Percentiles rank a stretch among this genome's conserved stretches.
Conservation (phyloP, 805 yeast species). For the Kuraishia ogatae region DNA sequence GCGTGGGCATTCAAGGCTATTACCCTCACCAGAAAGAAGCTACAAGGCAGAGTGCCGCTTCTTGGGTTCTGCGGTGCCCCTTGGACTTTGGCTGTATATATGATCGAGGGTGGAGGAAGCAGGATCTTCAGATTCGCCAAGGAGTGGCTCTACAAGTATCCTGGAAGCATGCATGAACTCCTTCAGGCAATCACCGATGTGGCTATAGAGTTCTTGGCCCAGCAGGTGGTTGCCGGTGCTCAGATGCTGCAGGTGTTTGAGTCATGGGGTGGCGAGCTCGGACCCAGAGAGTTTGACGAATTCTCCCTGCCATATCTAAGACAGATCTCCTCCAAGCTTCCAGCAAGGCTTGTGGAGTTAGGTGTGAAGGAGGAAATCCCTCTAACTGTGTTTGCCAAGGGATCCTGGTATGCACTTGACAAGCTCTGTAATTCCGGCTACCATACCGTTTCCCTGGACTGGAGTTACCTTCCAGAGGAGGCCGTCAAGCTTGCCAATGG, state of each 20-base stretch:
- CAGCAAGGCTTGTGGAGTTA: slow-evolving; percentile 58
- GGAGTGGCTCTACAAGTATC: slow-evolving; percentile 82
- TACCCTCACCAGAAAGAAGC: slow-evolving; percentile 76
- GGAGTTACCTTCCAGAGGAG: slow-evolving; percentile 79
- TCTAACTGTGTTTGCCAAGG: slow-evolving; percentile 85
- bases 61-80: slow-evolving; percentile 97
- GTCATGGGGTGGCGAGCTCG: slow-evolving; percentile 96
- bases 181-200: slow-evolving; percentile 77
- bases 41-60: slow-evolving; percentile 86
- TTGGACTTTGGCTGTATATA: slow-evolving; percentile 93
- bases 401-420: slow-evolving; percentile 95
- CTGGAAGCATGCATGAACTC: slow-evolving; percentile 61
- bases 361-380: slow-evolving; percentile 73
- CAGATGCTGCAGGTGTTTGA: slow-evolving; percentile 97
- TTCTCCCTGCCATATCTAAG: slow-evolving; percentile 83
- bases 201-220: slow-evolving; percentile 86
- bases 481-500: slow-evolving; percentile 71
- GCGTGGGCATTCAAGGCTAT: slow-evolving; percentile 96
- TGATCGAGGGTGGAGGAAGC: slow-evolving; percentile 97
- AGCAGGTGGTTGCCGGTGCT: slow-evolving; percentile 95
- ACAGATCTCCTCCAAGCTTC: slow-evolving; percentile 65
- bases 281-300: slow-evolving; percentile 80
- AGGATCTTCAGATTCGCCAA: slow-evolving; percentile 85
- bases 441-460: slow-evolving; percentile 85
- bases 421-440: slow-evolving; percentile 75